Evolutionary conservation across 768 basidiomycete species (phyloP).

Genomic region (Lenzites betulinus): DNA sequence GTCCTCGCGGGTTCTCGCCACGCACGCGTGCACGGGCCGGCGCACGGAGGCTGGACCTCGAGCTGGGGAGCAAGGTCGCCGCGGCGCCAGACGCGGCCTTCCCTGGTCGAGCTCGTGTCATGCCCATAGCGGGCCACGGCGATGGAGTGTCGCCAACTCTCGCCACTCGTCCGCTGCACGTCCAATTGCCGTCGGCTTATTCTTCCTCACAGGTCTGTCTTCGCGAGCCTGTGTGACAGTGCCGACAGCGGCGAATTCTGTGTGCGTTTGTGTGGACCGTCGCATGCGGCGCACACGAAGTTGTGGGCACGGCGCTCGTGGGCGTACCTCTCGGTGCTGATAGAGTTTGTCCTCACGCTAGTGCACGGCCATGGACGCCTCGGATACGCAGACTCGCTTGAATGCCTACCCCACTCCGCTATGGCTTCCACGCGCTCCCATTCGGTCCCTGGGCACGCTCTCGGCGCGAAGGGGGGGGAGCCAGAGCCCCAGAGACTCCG

Average conservation of each 20-base stretch:
- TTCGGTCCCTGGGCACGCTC: not conserved
- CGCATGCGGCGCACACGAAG: not conserved
- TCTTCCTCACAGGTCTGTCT: not conserved
- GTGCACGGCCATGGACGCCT: constrained; percentile 7
- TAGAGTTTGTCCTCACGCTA: constrained; percentile 4
- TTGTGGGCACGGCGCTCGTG: not conserved
- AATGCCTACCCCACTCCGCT: not conserved
- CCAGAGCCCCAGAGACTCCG: not conserved
- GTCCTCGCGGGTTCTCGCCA: not conserved
- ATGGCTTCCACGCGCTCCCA: not conserved
- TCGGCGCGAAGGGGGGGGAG: not conserved
- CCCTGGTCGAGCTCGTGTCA: not conserved
- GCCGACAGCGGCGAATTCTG: constrained; percentile 2
- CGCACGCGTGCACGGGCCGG: not conserved
- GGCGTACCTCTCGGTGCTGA: not conserved
- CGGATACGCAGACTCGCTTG: not conserved
- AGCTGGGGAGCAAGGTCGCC: not conserved
- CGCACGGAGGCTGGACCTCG: not conserved
- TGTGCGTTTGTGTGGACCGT: not conserved
- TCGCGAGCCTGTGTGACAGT: constrained; percentile 11
- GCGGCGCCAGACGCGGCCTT: not conserved
- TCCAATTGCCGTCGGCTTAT: not conserved
- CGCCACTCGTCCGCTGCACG: not conserved
- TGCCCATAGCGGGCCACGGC: not conserved
- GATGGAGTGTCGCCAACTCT: not conserved